Evolutionary conservation across 768 basidiomycete species (phyloP).

Genomic region (Lactarius deliciosus): DNA sequence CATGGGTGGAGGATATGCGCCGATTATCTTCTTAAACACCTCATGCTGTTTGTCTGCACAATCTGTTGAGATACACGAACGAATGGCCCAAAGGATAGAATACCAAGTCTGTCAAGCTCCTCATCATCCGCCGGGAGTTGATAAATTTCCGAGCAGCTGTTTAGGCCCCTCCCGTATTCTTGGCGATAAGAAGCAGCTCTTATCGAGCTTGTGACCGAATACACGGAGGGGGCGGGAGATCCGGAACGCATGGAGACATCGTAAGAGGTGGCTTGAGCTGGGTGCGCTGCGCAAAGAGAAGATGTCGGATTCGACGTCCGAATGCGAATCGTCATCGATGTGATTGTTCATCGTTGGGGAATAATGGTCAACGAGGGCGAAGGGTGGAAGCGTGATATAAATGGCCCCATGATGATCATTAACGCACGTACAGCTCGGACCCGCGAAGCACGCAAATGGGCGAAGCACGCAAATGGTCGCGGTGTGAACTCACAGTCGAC

Average conservation of each 20-base stretch:
- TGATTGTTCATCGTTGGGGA: slow-evolving; percentile 24
- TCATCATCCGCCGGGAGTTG: slow-evolving; percentile 77
- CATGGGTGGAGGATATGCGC: slow-evolving; percentile 63
- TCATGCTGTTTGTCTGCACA: slow-evolving; percentile 62
- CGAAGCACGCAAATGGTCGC: background rate
- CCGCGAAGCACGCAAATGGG: slow-evolving; percentile 8
- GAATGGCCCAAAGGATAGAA: slow-evolving; percentile 15
- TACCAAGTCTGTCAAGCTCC: slow-evolving; percentile 68
- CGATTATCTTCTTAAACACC: slow-evolving; percentile 64
- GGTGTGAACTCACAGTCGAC: background rate
- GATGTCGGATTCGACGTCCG: slow-evolving; percentile 44
- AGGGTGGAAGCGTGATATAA: slow-evolving; percentile 21
- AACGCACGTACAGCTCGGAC: slow-evolving; percentile 16
- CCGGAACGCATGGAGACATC: slow-evolving; percentile 60
- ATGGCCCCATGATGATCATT: slow-evolving; percentile 18
- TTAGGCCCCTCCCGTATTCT: slow-evolving; percentile 68
- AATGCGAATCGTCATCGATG: slow-evolving; percentile 42
- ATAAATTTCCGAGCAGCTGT: slow-evolving; percentile 80
- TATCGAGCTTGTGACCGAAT: slow-evolving; percentile 65
- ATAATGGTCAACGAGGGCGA: slow-evolving; percentile 15
- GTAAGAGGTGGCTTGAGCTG: slow-evolving; percentile 55
- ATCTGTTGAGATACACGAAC: slow-evolving; percentile 12
- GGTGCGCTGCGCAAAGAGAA: slow-evolving; percentile 45
- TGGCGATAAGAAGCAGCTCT: slow-evolving; percentile 57
- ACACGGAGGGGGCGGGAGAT: slow-evolving; percentile 68